Evolutionary conservation across 768 basidiomycete genomes (phyloP), one percentile per base, ranked within the genome.

Genomic region (Leccinum pellstonianum): DNA sequence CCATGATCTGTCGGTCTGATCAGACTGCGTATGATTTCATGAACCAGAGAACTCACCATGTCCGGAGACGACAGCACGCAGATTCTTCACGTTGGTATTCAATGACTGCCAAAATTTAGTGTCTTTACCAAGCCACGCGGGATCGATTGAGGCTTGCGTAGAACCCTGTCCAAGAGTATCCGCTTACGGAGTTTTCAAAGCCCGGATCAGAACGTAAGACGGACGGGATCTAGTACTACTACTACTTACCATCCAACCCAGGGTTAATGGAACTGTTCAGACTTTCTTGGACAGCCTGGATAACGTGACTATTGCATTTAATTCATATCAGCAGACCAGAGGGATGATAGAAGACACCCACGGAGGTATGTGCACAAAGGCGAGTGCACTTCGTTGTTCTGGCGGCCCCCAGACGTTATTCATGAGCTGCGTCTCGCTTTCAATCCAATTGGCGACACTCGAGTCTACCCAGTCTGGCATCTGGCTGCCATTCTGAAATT

Each of bases 351-450:
- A 29, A 49, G 31, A 23, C 15, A 73, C 85, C 33, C 65, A 87
- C 86, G 87, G 86, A 27, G 88, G 88, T 55, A 90, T 90, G 66
- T 91, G 88, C 35, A 90, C 86, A 65, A 90, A 91, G 0, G 83
- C 88, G 6, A 91, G 65, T 3, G 86, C 83, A 46, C 81, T 83
- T 49, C 87, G 73, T 2, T 66, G 71, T 17, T 80, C 77, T 0
- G 79, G 70, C 3, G 81, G 78, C 15, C 86, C 86, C 87, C 88
- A 88, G 2, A 75, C 77, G 4, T 59, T 61, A 53, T 87, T 75
- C 87, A 88, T 89, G 5, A 62, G 63, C 10, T 63, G 57, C 0
- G 82, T 83, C 65, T 88, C 86, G 5, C 65, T 68, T 58, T 76
- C 65, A 23, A 89, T 84, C 88, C 88, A 91, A 3, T 63, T 67